Percentiles rank a stretch among this genome's conserved stretches.
Evolutionary conservation across 2,329 filamentous ascomycete genomes (phyloP).

Genomic region (Botrytis pseudocinerea): DNA sequence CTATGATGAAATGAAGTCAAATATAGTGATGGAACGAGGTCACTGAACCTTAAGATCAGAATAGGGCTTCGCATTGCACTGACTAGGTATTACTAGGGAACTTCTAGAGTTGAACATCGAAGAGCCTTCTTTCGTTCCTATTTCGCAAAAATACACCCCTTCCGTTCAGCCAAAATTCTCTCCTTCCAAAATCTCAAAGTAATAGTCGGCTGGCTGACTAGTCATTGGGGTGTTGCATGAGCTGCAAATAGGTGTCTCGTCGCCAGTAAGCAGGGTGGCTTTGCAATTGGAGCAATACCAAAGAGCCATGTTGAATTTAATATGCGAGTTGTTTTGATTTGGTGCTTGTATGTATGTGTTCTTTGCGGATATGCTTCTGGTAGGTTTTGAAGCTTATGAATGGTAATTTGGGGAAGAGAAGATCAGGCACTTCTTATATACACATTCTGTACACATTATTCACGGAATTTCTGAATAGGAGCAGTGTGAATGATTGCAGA

Average conservation of each 20-base stretch:
- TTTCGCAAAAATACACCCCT: not conserved
- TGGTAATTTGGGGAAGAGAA: not conserved
- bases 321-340: not conserved
- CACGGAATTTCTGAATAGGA: not conserved
- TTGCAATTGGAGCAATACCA: constrained; percentile 1
- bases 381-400: not conserved
- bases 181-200: not conserved
- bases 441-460: not conserved
- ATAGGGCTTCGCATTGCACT: not conserved
- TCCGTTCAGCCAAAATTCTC: not conserved
- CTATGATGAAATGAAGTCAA: not conserved
- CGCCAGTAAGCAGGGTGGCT: not conserved
- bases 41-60: not conserved
- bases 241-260: not conserved
- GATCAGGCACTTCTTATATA: not conserved
- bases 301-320: not conserved
- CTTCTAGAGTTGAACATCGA: not conserved
- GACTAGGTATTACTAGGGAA: not conserved
- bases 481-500: not conserved
- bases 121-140: not conserved
- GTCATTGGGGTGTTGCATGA: not conserved
- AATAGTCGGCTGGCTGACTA: not conserved
- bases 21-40: not conserved
- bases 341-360: not conserved
- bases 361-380: not conserved